Percentiles rank a stretch among this genome's conserved stretches.
Conservation (phyloP, 2,329 filamentous ascomycete genomes). For the Neofusicoccum sp. region DNA sequence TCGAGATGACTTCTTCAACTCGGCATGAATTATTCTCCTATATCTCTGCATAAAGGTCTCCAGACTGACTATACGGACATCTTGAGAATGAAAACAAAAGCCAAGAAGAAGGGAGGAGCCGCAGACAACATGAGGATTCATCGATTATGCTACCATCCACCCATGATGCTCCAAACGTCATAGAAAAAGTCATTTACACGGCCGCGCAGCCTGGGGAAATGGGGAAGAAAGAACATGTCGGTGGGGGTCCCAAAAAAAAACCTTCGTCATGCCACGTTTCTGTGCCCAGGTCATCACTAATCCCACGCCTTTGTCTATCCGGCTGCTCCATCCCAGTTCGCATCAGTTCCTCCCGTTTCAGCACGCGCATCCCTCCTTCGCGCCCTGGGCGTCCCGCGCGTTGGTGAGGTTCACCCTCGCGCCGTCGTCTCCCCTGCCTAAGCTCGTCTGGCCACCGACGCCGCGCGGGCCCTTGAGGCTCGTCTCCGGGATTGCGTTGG, state of each 20-base stretch:
- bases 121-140: neutral
- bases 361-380: slow-evolving; percentile 91
- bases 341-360: slow-evolving; percentile 41
- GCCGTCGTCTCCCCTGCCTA: slow-evolving; percentile 62
- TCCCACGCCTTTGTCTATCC: neutral
- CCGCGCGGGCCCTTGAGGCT: slow-evolving; percentile 87
- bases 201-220: neutral
- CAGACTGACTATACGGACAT: too few species aligned
- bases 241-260: slow-evolving; percentile 4
- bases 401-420: slow-evolving; percentile 80
- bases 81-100: too few species aligned
- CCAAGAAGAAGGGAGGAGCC: neutral
- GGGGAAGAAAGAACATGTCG: neutral
- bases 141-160: neutral
- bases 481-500: slow-evolving; percentile 96
- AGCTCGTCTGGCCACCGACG: slow-evolving; percentile 59
- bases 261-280: slow-evolving; percentile 15
- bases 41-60: too few species aligned
- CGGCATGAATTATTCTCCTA: neutral
- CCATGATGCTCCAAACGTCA: neutral
- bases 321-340: slow-evolving; percentile 1
- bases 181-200: slow-evolving; percentile 8
- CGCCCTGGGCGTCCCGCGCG: slow-evolving; percentile 66
- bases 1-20: neutral
- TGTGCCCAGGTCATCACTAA: slow-evolving; percentile 5